These are phyloP conservation scores for Cladorrhinum samala DNA, from an alignment of 495 filamentous ascomycete genomes.

Conservation along the genomic window DNA sequence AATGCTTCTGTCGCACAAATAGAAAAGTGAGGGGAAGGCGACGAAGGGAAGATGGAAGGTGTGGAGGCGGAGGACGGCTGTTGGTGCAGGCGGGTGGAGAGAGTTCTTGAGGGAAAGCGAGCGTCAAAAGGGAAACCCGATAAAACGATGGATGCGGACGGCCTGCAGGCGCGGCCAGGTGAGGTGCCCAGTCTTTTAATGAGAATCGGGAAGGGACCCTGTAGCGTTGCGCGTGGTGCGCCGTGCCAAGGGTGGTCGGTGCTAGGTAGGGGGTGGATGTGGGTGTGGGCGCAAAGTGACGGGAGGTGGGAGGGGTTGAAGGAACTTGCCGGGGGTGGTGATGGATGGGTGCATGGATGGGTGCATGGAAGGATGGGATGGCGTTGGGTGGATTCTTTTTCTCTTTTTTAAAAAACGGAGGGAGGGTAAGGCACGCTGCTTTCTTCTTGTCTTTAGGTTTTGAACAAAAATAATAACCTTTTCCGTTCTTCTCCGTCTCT, in stretches of 20 bases:
- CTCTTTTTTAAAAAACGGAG: too few species aligned
- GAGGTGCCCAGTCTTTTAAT: constrained; percentile 14
- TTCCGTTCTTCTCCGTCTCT: too few species aligned
- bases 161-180: constrained; percentile 7
- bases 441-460: too few species aligned
- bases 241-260: not conserved
- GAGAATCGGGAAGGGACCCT: constrained; percentile 3
- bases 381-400: too few species aligned
- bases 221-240: not conserved
- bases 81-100: constrained; percentile 1
- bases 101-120: constrained; percentile 7
- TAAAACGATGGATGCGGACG: constrained; percentile 13
- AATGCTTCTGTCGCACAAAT: too few species aligned
- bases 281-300: not conserved
- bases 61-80: not conserved
- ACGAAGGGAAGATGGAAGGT: not conserved
- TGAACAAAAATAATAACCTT: too few species aligned
- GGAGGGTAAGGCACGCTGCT: too few species aligned
- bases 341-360: not conserved
- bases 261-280: not conserved
- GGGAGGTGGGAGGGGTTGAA: not conserved
- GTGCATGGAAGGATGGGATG: too few species aligned
- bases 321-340: not conserved
- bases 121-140: constrained; percentile 27
- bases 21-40: not conserved